Percentiles rank a stretch among this genome's conserved stretches.
Evolutionary conservation across 768 basidiomycete genomes (phyloP).

Genomic region (Ephemerocybe angulata): DNA sequence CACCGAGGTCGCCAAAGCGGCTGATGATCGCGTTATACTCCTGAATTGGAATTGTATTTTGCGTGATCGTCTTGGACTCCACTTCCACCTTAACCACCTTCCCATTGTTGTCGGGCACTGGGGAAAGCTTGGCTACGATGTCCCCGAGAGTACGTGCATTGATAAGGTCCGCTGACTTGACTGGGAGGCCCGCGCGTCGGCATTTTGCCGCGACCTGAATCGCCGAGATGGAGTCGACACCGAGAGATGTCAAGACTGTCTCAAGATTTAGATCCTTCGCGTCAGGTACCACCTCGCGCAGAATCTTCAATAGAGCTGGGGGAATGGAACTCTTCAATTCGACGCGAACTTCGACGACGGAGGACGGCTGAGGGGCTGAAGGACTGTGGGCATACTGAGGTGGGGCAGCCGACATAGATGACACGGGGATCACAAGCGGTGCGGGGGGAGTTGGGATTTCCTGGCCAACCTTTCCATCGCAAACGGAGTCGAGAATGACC

Average conservation of each 20-base stretch:
- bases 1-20: conserved; percentile 15
- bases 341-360: too few species aligned
- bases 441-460: background rate
- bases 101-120: background rate
- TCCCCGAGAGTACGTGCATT: conserved; percentile 35
- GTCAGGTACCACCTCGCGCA: conserved; percentile 9
- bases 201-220: conserved; percentile 41
- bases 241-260: conserved; percentile 38
- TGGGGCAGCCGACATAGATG: too few species aligned
- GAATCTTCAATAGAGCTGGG: conserved; percentile 3
- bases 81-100: background rate
- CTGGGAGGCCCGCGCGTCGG: conserved; percentile 31
- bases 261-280: conserved; percentile 21
- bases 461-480: conserved; percentile 11
- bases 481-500: conserved; percentile 15
- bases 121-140: conserved; percentile 18
- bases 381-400: too few species aligned
- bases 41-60: conserved; percentile 1
- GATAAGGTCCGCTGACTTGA: conserved; percentile 38
- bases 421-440: background rate
- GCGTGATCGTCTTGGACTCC: background rate
- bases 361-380: too few species aligned
- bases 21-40: conserved; percentile 19
- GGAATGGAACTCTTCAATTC: conserved; percentile 1
- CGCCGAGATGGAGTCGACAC: conserved; percentile 49